Conservation (phyloP, 2,329 filamentous ascomycete genomes). For the Aspergillus texensis region DNA sequence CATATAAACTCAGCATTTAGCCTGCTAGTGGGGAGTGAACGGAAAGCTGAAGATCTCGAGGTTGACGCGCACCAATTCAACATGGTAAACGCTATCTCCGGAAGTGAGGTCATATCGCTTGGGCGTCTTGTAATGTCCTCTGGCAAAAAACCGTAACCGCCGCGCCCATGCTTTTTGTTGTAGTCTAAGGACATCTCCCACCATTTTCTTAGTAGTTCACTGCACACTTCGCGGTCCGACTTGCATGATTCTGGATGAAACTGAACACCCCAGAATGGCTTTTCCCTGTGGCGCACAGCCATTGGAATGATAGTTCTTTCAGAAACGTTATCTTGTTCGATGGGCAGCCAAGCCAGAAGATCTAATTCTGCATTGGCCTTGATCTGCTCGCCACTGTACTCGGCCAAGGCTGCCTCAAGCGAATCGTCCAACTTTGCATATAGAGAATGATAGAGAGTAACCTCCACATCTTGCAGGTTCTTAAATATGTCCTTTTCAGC, state of each 20-base stretch:
- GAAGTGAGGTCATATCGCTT: constrained; percentile 23
- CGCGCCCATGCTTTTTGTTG: constrained; percentile 50
- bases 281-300: constrained; percentile 67
- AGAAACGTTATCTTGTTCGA: constrained; percentile 41
- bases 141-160: constrained; percentile 23
- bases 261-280: constrained; percentile 84
- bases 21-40: constrained; percentile 25
- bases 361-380: constrained; percentile 34
- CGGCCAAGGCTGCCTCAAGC: constrained; percentile 17
- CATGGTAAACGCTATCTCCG: constrained; percentile 52
- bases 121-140: constrained; percentile 23
- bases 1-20: constrained; percentile 37
- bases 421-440: constrained; percentile 48
- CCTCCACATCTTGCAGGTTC: constrained; percentile 61
- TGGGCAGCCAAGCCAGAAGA: constrained; percentile 65
- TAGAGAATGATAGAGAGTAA: constrained; percentile 76
- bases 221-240: constrained; percentile 60
- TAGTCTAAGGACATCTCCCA: constrained; percentile 67
- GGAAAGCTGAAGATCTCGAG: constrained; percentile 28
- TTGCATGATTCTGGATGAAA: constrained; percentile 94
- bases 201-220: constrained; percentile 72
- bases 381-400: too few relatives aligned
- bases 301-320: constrained; percentile 63
- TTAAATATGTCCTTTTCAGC: constrained; percentile 65
- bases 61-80: constrained; percentile 35